phyloP scores from a whole-genome alignment of 2,329 filamentous ascomycete species.

The Colletotrichum tamarilloi region DNA sequence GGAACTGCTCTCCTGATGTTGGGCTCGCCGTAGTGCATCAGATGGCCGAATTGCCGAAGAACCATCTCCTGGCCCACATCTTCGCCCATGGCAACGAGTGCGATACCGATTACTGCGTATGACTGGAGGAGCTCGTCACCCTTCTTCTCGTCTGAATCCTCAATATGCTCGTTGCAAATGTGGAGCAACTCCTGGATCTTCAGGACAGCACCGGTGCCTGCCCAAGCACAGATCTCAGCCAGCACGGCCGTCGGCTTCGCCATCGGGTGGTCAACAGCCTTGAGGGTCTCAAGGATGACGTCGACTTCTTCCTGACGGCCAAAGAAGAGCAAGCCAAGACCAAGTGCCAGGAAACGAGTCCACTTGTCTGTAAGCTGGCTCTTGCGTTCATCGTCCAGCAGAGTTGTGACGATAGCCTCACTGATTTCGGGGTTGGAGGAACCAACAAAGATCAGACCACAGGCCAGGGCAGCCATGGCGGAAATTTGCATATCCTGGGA shows the following conservation, averaged over 20 bases:
- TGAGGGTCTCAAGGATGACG: constrained; percentile 94
- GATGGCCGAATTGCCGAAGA: constrained; percentile 92
- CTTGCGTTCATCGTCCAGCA: constrained; percentile 93
- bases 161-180: constrained; percentile 97
- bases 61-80: constrained; percentile 99
- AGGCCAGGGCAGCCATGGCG: constrained; percentile 92
- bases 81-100: constrained; percentile 96
- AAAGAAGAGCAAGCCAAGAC: constrained; percentile 93
- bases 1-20: constrained; percentile 98
- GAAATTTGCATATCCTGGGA: constrained; percentile 93
- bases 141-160: constrained; percentile 94
- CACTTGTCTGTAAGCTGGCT: constrained; percentile 96
- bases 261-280: constrained; percentile 97
- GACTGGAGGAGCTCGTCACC: constrained; percentile 95
- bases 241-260: constrained; percentile 95
- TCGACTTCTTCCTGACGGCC: constrained; percentile 99
- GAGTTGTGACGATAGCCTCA: constrained; percentile 89
- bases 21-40: constrained; percentile 98
- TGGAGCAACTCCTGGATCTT: constrained; percentile 98
- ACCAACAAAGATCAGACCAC: constrained; percentile 92
- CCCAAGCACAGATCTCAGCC: constrained; percentile 97
- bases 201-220: constrained; percentile 94
- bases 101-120: constrained; percentile 94
- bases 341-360: constrained; percentile 96
- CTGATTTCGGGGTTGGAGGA: constrained; percentile 92